Conservation (phyloP, 768 basidiomycete species). For the Leccinellum rugosiceps region DNA sequence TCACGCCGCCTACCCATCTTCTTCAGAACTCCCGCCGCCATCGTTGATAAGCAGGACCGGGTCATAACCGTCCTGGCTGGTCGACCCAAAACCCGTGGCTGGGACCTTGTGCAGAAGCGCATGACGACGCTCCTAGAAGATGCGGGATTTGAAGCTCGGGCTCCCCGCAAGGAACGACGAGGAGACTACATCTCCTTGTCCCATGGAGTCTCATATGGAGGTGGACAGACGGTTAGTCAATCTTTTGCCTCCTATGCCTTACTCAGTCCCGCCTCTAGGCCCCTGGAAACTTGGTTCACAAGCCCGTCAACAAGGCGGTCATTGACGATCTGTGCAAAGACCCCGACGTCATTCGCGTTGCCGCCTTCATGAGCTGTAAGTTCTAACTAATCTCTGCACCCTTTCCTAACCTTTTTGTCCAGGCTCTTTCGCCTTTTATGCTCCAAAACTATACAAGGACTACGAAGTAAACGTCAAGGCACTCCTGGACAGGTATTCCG, state of each 20-base stretch:
- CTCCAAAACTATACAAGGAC: neutral
- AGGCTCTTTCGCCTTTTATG: neutral
- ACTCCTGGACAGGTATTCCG: neutral
- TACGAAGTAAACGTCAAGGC: neutral
- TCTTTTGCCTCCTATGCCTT: neutral
- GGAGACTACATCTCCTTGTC: slow-evolving; percentile 20
- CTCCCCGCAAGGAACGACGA: neutral
- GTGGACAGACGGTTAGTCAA: slow-evolving; percentile 22
- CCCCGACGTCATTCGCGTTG: neutral
- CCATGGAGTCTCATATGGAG: slow-evolving; percentile 28
- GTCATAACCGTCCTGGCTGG: too few relatives aligned
- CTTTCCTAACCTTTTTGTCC: neutral
- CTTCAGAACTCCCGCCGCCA: too few relatives aligned
- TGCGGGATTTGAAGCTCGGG: too few relatives aligned
- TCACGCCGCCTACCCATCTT: too few relatives aligned
- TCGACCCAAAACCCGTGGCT: too few relatives aligned
- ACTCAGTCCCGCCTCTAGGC: neutral
- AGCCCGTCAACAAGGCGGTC: neutral
- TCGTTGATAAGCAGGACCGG: too few relatives aligned
- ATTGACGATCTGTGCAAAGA: neutral
- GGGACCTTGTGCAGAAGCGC: too few relatives aligned
- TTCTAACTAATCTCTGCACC: neutral
- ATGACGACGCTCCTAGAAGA: too few relatives aligned
- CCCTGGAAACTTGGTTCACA: neutral
- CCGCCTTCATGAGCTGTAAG: neutral